phyloP scores from a whole-genome alignment of 768 basidiomycete genomes.

The Terana coerulea region DNA sequence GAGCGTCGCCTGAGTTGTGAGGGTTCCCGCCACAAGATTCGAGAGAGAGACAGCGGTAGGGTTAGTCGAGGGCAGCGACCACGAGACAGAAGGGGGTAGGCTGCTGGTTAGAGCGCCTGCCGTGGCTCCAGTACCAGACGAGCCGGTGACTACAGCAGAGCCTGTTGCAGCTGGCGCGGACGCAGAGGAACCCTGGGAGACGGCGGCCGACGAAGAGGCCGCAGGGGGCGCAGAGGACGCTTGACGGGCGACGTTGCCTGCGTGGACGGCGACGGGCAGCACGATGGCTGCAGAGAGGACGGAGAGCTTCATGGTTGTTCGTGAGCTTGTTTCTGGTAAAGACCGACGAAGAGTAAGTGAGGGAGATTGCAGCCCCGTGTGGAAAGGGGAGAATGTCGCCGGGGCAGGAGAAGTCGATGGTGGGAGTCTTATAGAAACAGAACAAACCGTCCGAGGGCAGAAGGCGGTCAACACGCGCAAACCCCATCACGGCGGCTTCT shows the following conservation, averaged over 20 bases:
- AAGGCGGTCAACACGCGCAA: neutral
- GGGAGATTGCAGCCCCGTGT: neutral
- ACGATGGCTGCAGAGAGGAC: slow-evolving; percentile 26
- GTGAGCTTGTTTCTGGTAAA: slow-evolving; percentile 7
- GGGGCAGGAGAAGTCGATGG: neutral
- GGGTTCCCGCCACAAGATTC: slow-evolving; percentile 22
- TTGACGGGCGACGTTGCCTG: slow-evolving; percentile 30
- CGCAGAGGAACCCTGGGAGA: slow-evolving; percentile 21
- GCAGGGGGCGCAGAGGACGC: slow-evolving; percentile 15
- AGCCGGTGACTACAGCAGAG: slow-evolving; percentile 5
- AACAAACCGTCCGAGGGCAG: slow-evolving; percentile 1
- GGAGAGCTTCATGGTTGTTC: slow-evolving; percentile 26
- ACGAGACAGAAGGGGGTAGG: slow-evolving; percentile 21
- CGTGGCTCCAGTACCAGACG: neutral
- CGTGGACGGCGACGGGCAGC: slow-evolving; percentile 40
- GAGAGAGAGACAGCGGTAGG: slow-evolving; percentile 33
- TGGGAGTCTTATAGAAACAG: slow-evolving; percentile 1
- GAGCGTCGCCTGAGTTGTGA: slow-evolving; percentile 25
- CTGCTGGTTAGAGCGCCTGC: slow-evolving; percentile 4
- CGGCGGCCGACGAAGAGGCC: slow-evolving; percentile 17
- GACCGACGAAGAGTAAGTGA: slow-evolving; percentile 4
- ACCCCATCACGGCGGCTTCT: slow-evolving; percentile 11
- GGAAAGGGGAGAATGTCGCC: neutral
- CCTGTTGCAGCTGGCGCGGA: slow-evolving; percentile 2
- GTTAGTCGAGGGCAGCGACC: slow-evolving; percentile 27